Evolutionary conservation across 2,329 filamentous ascomycete species (phyloP), one percentile per base, ranked within the genome.

Genomic region (Thielaviopsis euricoi): DNA sequence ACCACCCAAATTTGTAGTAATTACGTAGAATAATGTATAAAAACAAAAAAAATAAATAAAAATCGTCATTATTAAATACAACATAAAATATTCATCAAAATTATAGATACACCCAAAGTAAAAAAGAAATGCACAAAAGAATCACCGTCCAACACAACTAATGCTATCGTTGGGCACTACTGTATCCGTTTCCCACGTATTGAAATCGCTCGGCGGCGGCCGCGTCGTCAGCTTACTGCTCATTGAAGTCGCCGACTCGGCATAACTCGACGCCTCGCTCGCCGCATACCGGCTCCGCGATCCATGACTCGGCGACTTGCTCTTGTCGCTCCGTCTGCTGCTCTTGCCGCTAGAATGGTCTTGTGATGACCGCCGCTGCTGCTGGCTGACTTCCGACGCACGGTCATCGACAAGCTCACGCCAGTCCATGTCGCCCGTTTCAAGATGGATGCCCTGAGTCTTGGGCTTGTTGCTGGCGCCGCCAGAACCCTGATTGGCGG

Each of bases 81-180:
- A n/a, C n/a, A n/a, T n/a, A n/a, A n/a, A n/a, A n/a, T n/a, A n/a
- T n/a, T n/a, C 25, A 19, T 33, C 17, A 33, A 57, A 51, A 13
- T 25, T 17, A 10, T 25, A 29, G 29, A 52, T 13, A 51, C 3
- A 52, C 17, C 12, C 22, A 26, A 26, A 52, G 17, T 6, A 21
- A 6, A 10, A 17, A 52, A 9, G 7, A 21, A 53, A 57, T n/a
- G n/a, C n/a, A n/a, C 6, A 10, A 17, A 22, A 13, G 48, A 15
- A n/a, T 52, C 37, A 58, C 40, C 56, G 73, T 22, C 78, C 80
- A n/a, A 82, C 73, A 62, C 77, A 79, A 65, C 79, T 82, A 58
- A 83, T 80, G 64, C 80, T 83, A 65, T 83, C 80, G 63, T 74
- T 77, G 1, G 80, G 80, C 50, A 74, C 78, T 40, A 83, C 70